Evolutionary conservation across 2,329 filamentous ascomycete genomes (phyloP).

Genomic region (Davidsoniella australis): DNA sequence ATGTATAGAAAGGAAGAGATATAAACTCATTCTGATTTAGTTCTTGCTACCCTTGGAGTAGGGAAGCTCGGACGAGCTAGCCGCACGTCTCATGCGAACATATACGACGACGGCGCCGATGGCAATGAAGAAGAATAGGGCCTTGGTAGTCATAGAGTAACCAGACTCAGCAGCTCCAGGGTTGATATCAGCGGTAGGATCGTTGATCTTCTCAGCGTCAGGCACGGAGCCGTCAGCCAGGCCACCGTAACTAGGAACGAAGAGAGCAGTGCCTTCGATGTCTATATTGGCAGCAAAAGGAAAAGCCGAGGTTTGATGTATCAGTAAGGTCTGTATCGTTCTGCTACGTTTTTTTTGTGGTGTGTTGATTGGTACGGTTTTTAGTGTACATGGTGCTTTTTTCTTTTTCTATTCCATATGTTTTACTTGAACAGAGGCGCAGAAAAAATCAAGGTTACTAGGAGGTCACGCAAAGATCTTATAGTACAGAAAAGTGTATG

Average conservation of each 20-base stretch:
- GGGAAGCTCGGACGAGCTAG: neutral
- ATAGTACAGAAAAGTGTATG: too few species aligned
- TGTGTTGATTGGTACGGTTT: too few species aligned
- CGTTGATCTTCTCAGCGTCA: slow-evolving; percentile 8
- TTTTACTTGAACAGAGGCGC: too few species aligned
- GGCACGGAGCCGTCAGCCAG: slow-evolving; percentile 10
- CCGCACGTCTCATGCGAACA: slow-evolving; percentile 9
- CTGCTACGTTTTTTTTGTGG: too few species aligned
- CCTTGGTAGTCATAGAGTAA: slow-evolving; percentile 10
- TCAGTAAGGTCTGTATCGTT: slow-evolving; percentile 7
- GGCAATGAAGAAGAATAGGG: slow-evolving; percentile 11
- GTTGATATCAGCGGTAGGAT: neutral
- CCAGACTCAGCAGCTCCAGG: slow-evolving; percentile 1
- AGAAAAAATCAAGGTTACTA: too few species aligned
- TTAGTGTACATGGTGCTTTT: too few species aligned
- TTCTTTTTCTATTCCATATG: too few species aligned
- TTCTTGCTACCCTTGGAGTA: slow-evolving; percentile 2
- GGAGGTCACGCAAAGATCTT: too few species aligned
- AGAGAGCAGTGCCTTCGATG: slow-evolving; percentile 10
- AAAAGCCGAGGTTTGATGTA: neutral
- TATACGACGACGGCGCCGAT: slow-evolving; percentile 9
- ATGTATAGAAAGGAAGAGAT: neutral
- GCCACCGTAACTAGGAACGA: slow-evolving; percentile 9
- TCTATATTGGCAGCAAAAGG: slow-evolving; percentile 3
- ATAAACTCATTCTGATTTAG: neutral